Conservation (phyloP, 768 basidiomycete species). For the Ramaria rubella region DNA sequence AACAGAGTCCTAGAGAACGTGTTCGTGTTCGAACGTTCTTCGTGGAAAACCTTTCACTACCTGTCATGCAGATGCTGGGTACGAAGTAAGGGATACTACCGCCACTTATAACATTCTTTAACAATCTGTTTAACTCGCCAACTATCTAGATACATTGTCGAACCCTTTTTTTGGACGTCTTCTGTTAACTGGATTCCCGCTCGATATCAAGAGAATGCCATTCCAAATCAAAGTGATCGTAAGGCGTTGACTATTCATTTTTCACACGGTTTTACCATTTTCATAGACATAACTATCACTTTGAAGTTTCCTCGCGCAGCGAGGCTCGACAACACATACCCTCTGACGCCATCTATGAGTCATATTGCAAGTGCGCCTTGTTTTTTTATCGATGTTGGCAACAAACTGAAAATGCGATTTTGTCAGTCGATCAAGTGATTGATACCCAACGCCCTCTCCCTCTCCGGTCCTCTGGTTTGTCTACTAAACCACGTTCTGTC, state of each 20-base stretch:
- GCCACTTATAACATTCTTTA: neutral
- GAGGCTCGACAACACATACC: slow-evolving; percentile 10
- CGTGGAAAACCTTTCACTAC: slow-evolving; percentile 41
- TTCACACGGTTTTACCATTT: neutral
- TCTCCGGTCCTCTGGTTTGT: slow-evolving; percentile 13
- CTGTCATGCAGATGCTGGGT: slow-evolving; percentile 51
- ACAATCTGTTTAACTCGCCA: neutral
- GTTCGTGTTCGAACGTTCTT: slow-evolving; percentile 45
- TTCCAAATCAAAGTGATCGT: slow-evolving; percentile 44
- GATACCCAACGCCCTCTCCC: slow-evolving; percentile 46
- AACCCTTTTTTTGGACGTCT: slow-evolving; percentile 62
- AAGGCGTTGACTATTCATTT: neutral
- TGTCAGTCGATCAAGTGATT: slow-evolving; percentile 28
- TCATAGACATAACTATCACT: slow-evolving; percentile 48
- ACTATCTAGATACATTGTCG: slow-evolving; percentile 40
- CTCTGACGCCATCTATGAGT: neutral
- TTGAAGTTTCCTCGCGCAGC: slow-evolving; percentile 42
- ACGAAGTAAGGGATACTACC: slow-evolving; percentile 42
- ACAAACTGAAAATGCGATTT: slow-evolving; percentile 1
- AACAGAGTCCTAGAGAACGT: slow-evolving; percentile 26
- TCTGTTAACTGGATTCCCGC: slow-evolving; percentile 64
- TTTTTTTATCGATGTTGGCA: neutral
- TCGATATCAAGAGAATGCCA: slow-evolving; percentile 48
- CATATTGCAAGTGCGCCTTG: neutral
- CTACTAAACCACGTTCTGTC: neutral